Base-by-base conservation (phyloP, 352 stramenopile genomes). In the Phytophthora chlamydospora region DNA sequence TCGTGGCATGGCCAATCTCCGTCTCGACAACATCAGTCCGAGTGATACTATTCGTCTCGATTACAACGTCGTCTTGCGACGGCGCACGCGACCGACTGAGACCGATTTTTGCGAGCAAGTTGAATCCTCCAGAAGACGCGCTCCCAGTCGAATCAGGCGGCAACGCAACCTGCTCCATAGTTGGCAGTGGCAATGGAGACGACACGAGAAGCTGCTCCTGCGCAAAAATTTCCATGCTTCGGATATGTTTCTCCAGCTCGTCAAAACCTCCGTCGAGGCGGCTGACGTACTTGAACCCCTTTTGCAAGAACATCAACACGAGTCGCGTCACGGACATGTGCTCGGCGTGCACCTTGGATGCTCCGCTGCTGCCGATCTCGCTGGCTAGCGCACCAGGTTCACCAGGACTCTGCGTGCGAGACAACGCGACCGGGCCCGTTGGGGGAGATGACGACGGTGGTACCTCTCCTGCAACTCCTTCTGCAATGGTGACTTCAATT, bases 221-320 rank as follows among this genome's bases (percentile, higher is more conserved):
- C 0, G 74, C 51, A 34, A 89, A 90, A 17, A 67, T 36, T 17
- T 93, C 84, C 66, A 92, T 85, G 4, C 53, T 64, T 35, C 74
- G 46, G 19, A 96, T 89, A 40, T 74, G 76, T 14, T 78, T 64
- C 41, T 91, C 85, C n/a, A 97, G 65, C 35, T 90, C 81, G 2
- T 91, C 83, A 50, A 96, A 95, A 0, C 89, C 85, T 16, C 88
- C 88, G 19, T 93, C 82, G 0, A 97, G 61, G 8, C 84, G 80
- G 52, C 88, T 95, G 14, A 97, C 87, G 43, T 93, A 85, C 60
- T 92, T 83, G 42, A 96, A 97, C 0, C 85, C 88, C 9, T 94
- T 91, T 51, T 95, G 83, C 10, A 95, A 63, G 50, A 97, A 96
- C 73, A 96, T 88, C 7, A 95, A 53, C 35, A 95, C 83, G 2